A percentile compares a stretch with the other conserved stretches of the same genome.
phyloP scores from a whole-genome alignment of 345 rosid species.

The Cochlearia excelsa region DNA sequence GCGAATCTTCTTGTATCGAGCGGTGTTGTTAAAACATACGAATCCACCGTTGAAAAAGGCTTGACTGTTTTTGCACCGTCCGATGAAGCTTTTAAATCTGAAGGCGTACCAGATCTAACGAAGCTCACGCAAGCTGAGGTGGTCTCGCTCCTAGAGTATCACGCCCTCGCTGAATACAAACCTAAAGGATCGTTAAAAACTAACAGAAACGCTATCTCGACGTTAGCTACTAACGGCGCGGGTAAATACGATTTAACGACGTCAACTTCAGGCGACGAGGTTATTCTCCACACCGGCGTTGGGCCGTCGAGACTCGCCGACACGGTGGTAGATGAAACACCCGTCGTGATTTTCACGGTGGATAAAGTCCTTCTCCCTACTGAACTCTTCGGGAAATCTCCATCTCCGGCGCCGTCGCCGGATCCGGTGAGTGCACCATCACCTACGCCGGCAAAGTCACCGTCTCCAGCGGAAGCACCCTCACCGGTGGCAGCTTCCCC shows the following conservation, averaged over 20 bases:
- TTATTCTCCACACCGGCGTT: slow-evolving; percentile 70
- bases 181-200: slow-evolving; percentile 72
- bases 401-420: slow-evolving; percentile 75
- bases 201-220: slow-evolving; percentile 49
- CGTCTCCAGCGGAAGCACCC: slow-evolving; percentile 48
- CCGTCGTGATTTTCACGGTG: slow-evolving; percentile 69
- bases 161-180: slow-evolving; percentile 58
- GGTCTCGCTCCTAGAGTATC: slow-evolving; percentile 75
- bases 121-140: slow-evolving; percentile 68
- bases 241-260: slow-evolving; percentile 65
- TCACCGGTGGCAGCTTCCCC: slow-evolving; percentile 72
- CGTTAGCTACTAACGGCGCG: slow-evolving; percentile 70
- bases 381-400: slow-evolving; percentile 65
- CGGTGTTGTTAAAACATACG: slow-evolving; percentile 73
- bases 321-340: slow-evolving; percentile 64
- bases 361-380: slow-evolving; percentile 68
- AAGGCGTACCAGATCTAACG: slow-evolving; percentile 64
- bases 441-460: slow-evolving; percentile 30
- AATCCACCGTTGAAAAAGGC: slow-evolving; percentile 61
- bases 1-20: slow-evolving; percentile 54
- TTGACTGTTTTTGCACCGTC: slow-evolving; percentile 81
- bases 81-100: slow-evolving; percentile 83
- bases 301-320: slow-evolving; percentile 69
- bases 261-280: slow-evolving; percentile 60
- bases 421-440: slow-evolving; percentile 48